Percentiles rank a stretch among this genome's conserved stretches.
phyloP scores from a whole-genome alignment of 805 yeast genomes.

The Candida nonsorbophila region DNA sequence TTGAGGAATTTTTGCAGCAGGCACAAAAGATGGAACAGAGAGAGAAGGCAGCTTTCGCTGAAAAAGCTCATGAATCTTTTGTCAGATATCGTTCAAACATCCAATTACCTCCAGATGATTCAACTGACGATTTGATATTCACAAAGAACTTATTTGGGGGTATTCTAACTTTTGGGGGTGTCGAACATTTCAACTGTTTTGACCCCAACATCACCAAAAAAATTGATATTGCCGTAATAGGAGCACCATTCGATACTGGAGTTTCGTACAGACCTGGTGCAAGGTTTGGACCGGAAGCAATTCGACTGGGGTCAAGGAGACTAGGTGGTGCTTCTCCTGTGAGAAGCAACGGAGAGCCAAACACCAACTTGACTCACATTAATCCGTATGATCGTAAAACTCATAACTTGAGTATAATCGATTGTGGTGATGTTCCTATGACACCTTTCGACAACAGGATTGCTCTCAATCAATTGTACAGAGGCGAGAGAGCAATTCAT shows the following conservation, averaged over 20 bases:
- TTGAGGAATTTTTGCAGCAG: background rate
- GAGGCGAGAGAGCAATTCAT: constrained; percentile 45
- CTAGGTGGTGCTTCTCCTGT: constrained; percentile 20
- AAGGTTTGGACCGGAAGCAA: constrained; percentile 53
- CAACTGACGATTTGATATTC: constrained; percentile 21
- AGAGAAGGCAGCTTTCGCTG: background rate
- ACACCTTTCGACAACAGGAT: constrained; percentile 63
- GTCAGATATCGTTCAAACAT: constrained; percentile 12
- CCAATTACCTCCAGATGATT: constrained; percentile 29
- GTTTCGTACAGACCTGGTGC: constrained; percentile 55
- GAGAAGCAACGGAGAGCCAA: constrained; percentile 35
- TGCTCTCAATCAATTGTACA: constrained; percentile 59
- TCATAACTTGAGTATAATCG: constrained; percentile 44
- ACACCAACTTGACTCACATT: constrained; percentile 29
- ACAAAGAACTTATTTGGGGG: constrained; percentile 39
- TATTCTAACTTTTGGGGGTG: constrained; percentile 50
- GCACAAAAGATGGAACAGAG: background rate
- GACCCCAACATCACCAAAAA: constrained; percentile 2
- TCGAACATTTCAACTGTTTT: constrained; percentile 44
- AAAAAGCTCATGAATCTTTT: constrained; percentile 8
- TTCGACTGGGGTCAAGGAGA: constrained; percentile 43
- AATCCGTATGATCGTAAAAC: constrained; percentile 48
- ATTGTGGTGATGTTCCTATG: constrained; percentile 67
- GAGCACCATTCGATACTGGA: constrained; percentile 58
- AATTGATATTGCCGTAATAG: constrained; percentile 51